Base-by-base conservation (phyloP, 1,284 basidiomycete genomes). In the Marasmius fiardii region DNA sequence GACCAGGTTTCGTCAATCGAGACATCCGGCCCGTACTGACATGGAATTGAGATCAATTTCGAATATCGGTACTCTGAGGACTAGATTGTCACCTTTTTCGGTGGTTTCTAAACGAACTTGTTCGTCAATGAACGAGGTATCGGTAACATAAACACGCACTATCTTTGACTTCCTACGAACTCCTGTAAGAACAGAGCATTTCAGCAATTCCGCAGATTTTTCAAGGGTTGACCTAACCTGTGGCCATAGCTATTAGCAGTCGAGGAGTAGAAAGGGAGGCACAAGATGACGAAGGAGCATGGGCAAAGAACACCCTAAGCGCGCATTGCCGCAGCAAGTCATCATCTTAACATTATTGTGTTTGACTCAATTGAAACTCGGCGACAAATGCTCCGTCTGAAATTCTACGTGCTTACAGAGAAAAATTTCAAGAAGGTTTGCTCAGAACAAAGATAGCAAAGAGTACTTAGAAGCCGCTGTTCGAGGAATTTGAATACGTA, bases 1-100 rank as follows among this genome's bases (percentile, higher is more conserved):
- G 77, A 67, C 92, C 93, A 95, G 48, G 84, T 91, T 60, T 86
- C 82, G 47, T 89, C 82, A 20, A 83, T 75, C 28, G 85, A 83
- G 51, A 88, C 79, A 54, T 86, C 83, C 28, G 83, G 79, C 12
- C 84, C 86, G 71, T 83, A 85, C 89, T 90, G 61, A 41, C 53
- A 45, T 35, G 7, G 28, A 43, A 20, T 12, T 28, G 52, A 20
- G 26, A 47, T 34, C 33, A 35, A 37, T 43, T 3, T 54, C 21
- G 21, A 21, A n/a, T 45, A 35, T n/a, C 7, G 57, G 7, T 49
- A n/a, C n/a, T 16, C 20, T n/a, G 4, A 18, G 43, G 21, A n/a
- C 34, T 57, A 51, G 37, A 51, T 52, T 58, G 62, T 57, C 65
- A 84, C 83, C 73, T 79, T 80, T 57, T 76, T 75, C 24, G 81